Conservation (phyloP, 768 basidiomycete species). For the Vishniacozyma victoriae region DNA sequence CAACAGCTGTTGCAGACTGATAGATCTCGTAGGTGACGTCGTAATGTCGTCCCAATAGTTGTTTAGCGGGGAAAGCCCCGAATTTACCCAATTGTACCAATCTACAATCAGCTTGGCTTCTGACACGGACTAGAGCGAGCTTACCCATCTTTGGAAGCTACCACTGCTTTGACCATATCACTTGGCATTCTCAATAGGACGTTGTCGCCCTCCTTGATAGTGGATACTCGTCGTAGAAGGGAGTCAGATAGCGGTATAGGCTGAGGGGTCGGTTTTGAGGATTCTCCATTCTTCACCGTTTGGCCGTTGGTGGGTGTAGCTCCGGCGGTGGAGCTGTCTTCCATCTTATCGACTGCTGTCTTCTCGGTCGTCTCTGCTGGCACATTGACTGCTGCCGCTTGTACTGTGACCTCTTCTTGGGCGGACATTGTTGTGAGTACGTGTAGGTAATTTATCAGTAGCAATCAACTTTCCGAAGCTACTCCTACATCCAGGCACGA, state of each 20-base stretch:
- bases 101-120: constrained; percentile 52
- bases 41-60: constrained; percentile 74
- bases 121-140: constrained; percentile 33
- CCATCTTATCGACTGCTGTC: too few relatives aligned
- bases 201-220: constrained; percentile 65
- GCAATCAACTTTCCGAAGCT: too few relatives aligned
- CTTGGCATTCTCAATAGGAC: constrained; percentile 74
- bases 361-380: too few relatives aligned
- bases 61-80: constrained; percentile 71
- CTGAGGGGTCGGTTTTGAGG: constrained; percentile 7
- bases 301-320: neutral
- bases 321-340: neutral
- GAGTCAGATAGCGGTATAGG: constrained; percentile 26
- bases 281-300: neutral
- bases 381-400: too few relatives aligned
- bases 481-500: too few relatives aligned
- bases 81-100: constrained; percentile 72
- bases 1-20: neutral
- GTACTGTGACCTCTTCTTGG: too few relatives aligned
- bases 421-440: too few relatives aligned
- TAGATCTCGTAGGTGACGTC: constrained; percentile 83
- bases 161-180: constrained; percentile 68
- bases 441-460: too few relatives aligned
- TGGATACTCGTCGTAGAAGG: constrained; percentile 25
- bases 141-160: constrained; percentile 67